Percentiles rank a stretch among this genome's conserved stretches.
Conservation (phyloP, 23 red algal genomes). For the Agarophyton chilense region DNA sequence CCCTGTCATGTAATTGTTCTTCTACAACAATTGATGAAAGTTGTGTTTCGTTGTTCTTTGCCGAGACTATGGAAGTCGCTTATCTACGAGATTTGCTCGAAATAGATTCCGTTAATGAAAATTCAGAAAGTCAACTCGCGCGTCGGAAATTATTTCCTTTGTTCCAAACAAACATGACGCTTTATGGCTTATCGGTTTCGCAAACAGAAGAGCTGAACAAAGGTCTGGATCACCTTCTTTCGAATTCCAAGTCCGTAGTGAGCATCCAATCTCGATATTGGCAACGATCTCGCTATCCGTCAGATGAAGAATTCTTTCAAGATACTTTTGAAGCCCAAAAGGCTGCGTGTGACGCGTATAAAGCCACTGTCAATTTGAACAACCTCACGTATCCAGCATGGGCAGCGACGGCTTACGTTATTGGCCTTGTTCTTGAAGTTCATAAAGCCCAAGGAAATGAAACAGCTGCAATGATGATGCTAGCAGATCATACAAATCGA, state of each 20-base stretch:
- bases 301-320: slow-evolving; percentile 3
- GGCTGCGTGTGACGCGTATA: background rate
- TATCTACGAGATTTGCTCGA: background rate
- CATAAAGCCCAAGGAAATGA: background rate
- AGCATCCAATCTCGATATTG: slow-evolving; percentile 21
- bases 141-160: background rate
- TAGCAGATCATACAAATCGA: background rate
- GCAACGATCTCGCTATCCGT: slow-evolving; percentile 22
- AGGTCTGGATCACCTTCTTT: background rate
- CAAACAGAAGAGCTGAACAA: slow-evolving; percentile 29
- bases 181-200: background rate
- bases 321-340: slow-evolving; percentile 18
- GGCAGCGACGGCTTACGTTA: slow-evolving; percentile 9
- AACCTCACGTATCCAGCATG: slow-evolving; percentile 11
- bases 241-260: slow-evolving; percentile 1
- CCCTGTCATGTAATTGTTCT: slow-evolving; percentile 2
- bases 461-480: slow-evolving; percentile 14
- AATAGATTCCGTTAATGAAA: background rate
- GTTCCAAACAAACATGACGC: background rate
- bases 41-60: slow-evolving; percentile 5
- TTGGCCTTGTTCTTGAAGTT: slow-evolving; percentile 17
- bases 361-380: background rate
- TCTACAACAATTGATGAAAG: background rate
- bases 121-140: background rate
- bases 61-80: background rate